A percentile compares a stretch with the other conserved stretches of the same genome.
Evolutionary conservation across 2,329 filamentous ascomycete species (phyloP).

Genomic region (Plectosphaerella plurivora): DNA sequence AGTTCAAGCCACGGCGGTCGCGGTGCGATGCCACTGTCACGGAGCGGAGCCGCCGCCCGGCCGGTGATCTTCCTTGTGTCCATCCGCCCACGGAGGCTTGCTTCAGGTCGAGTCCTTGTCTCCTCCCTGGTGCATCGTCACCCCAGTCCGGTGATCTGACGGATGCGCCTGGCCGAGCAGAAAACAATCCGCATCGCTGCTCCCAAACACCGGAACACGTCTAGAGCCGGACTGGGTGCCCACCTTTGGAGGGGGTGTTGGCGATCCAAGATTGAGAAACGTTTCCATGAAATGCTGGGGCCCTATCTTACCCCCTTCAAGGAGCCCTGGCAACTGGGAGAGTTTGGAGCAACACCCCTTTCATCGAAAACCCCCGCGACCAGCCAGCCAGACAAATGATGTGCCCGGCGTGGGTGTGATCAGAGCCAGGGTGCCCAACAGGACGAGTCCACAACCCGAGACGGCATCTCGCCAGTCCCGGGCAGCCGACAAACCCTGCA

Average conservation of each 20-base stretch:
- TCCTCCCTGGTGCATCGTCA: too few relatives aligned
- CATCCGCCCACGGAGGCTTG: too few relatives aligned
- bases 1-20: background rate
- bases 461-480: background rate
- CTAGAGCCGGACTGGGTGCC: background rate
- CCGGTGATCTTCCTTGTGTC: too few relatives aligned
- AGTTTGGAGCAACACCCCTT: too few relatives aligned
- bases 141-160: too few relatives aligned
- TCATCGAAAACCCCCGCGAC: background rate
- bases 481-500: constrained; percentile 9
- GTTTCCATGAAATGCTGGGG: too few relatives aligned
- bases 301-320: too few relatives aligned
- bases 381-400: background rate
- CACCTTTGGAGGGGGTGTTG: background rate
- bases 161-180: too few relatives aligned
- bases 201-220: background rate
- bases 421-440: too few relatives aligned
- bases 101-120: too few relatives aligned
- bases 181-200: background rate
- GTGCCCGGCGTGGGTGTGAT: background rate
- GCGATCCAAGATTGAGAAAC: too few relatives aligned
- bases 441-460: constrained; percentile 12
- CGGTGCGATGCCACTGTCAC: background rate
- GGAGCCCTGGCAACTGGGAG: too few relatives aligned
- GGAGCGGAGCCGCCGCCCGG: background rate